Evolutionary conservation across 1,139 yeast genomes (phyloP).

Genomic region (Pichia norvegensis): DNA sequence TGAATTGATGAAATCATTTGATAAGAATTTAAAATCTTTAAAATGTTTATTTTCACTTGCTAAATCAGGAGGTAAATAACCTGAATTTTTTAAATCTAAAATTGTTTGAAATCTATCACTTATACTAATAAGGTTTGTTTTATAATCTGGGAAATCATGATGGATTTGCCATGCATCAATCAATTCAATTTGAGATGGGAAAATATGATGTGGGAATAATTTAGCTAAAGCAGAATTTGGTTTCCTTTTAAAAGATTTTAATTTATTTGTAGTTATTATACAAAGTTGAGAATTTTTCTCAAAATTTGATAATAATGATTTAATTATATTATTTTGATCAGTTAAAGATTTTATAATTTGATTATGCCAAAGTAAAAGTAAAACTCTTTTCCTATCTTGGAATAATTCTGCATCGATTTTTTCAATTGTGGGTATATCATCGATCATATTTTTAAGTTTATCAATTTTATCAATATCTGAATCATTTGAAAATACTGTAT

Average conservation of each 20-base stretch:
- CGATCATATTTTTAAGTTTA: background rate
- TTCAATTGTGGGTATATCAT: conserved; percentile 10
- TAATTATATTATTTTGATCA: conserved; percentile 18
- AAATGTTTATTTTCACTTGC: conserved; percentile 19
- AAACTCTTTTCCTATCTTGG: conserved; percentile 23
- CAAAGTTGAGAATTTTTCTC: conserved; percentile 17
- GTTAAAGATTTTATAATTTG: conserved; percentile 23
- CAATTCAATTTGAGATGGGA: conserved; percentile 23
- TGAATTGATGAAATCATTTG: conserved; percentile 15
- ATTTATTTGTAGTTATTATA: conserved; percentile 22
- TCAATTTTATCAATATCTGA: background rate
- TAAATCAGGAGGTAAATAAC: conserved; percentile 17
- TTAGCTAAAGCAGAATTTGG: conserved; percentile 9
- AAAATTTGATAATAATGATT: conserved; percentile 9
- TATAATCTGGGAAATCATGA: conserved; percentile 23
- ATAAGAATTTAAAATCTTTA: conserved; percentile 12
- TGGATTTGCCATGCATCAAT: conserved; percentile 28
- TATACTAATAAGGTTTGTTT: conserved; percentile 23
- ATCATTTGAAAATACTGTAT: background rate
- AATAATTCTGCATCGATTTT: conserved; percentile 17
- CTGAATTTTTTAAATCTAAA: conserved; percentile 20
- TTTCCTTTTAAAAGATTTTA: conserved; percentile 14
- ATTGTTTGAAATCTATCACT: conserved; percentile 19
- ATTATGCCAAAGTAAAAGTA: conserved; percentile 25
- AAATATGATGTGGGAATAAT: conserved; percentile 17